These are phyloP conservation scores for Coemansia furcata DNA, from an alignment of 192 early-diverging fungal genomes.

Conservation along the genomic window DNA sequence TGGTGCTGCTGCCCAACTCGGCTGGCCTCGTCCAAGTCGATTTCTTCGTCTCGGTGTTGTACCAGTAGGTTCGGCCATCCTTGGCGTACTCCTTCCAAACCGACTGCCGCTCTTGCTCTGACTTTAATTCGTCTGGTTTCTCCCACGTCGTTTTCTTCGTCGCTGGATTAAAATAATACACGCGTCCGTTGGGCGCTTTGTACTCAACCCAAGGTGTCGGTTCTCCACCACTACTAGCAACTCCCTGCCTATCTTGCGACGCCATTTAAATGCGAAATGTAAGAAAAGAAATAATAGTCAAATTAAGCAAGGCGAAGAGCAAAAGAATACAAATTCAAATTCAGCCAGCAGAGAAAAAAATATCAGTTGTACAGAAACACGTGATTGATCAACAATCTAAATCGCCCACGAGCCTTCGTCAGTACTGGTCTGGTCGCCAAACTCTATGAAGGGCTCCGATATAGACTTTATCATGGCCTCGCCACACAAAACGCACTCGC, in stretches of 20 bases:
- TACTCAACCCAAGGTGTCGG: slow-evolving; percentile 66
- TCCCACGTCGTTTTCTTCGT: slow-evolving; percentile 88
- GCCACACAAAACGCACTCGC: slow-evolving; percentile 93
- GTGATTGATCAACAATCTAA: slow-evolving; percentile 22
- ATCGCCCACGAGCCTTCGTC: slow-evolving; percentile 64
- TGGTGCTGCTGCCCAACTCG: slow-evolving; percentile 42
- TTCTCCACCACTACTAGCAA: not conserved
- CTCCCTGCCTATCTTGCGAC: not conserved
- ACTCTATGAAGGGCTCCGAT: slow-evolving; percentile 72
- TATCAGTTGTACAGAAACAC: not conserved
- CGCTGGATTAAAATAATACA: slow-evolving; percentile 79
- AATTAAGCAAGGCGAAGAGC: not conserved
- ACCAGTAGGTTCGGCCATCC: slow-evolving; percentile 83
- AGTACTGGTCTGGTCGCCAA: slow-evolving; percentile 42
- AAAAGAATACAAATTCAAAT: not conserved
- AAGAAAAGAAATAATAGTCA: not conserved
- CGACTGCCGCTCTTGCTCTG: slow-evolving; percentile 61
- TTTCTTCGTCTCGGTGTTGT: slow-evolving; percentile 71
- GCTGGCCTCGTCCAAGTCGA: slow-evolving; percentile 86
- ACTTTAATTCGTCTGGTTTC: slow-evolving; percentile 89
- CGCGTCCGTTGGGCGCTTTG: slow-evolving; percentile 75
- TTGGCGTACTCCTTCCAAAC: slow-evolving; percentile 89
- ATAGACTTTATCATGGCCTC: slow-evolving; percentile 93
- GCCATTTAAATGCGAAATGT: not conserved
- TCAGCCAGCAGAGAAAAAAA: not conserved